These are phyloP conservation scores for Sporothrix schenckii DNA, from an alignment of 2,329 filamentous ascomycete species.

Conservation along the genomic window DNA sequence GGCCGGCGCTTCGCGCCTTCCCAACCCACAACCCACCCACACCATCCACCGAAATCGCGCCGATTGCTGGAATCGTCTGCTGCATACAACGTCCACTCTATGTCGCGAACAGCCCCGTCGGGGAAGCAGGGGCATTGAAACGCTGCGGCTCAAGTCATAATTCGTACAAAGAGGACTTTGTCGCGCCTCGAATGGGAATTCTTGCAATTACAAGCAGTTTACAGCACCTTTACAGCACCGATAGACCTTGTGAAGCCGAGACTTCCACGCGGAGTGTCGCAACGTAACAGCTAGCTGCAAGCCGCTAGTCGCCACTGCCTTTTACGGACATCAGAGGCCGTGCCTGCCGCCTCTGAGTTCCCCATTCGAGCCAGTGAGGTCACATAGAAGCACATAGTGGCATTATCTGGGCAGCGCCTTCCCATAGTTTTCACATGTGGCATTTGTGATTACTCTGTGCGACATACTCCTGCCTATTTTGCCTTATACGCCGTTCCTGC, in stretches of 20 bases:
- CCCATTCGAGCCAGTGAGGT: constrained; percentile 23
- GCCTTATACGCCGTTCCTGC: neutral
- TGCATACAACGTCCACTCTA: neutral
- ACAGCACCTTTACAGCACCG: constrained; percentile 20
- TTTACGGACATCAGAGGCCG: neutral
- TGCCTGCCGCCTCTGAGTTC: neutral
- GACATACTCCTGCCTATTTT: constrained; percentile 17
- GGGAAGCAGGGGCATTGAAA: neutral
- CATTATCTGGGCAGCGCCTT: constrained; percentile 18
- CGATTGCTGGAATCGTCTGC: constrained; percentile 12
- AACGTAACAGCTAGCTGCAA: neutral
- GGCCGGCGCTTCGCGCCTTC: constrained; percentile 23
- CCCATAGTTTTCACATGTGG: constrained; percentile 27
- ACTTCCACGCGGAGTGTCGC: constrained; percentile 14
- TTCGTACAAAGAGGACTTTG: constrained; percentile 2
- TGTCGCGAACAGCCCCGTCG: neutral
- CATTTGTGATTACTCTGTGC: neutral
- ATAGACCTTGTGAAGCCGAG: constrained; percentile 27
- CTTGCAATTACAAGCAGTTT: neutral
- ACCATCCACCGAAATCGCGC: constrained; percentile 23
- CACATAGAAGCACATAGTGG: neutral
- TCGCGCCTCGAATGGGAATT: constrained; percentile 13
- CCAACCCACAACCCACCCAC: constrained; percentile 18
- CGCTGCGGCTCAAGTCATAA: constrained; percentile 8
- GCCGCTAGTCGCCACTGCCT: constrained; percentile 26